phyloP scores from a whole-genome alignment of 192 early-diverging fungal genomes.

The Mortierella antarctica region DNA sequence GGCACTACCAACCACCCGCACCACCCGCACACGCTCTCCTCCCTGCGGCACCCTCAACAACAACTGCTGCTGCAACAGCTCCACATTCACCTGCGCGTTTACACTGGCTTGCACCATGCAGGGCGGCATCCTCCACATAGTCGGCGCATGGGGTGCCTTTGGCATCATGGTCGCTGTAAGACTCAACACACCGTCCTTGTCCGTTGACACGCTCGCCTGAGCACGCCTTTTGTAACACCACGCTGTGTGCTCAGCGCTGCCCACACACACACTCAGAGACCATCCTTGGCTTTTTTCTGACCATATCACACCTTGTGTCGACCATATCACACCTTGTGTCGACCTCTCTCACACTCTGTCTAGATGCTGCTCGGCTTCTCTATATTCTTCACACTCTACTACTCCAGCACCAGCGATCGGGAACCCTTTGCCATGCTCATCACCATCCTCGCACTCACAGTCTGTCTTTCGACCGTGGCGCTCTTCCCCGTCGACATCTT shows the following conservation, averaged over 20 bases:
- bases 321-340: background rate
- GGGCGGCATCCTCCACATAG: constrained; percentile 37
- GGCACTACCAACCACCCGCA: background rate
- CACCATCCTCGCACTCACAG: constrained; percentile 57
- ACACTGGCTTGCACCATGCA: constrained; percentile 7
- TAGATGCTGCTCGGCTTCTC: constrained; percentile 61
- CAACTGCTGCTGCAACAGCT: background rate
- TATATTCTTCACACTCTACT: constrained; percentile 61
- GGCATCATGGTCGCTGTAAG: constrained; percentile 59
- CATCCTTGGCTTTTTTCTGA: background rate
- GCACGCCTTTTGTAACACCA: background rate
- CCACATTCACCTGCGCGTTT: background rate
- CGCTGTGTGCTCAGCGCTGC: background rate
- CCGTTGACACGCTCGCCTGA: background rate
- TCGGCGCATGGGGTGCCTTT: constrained; percentile 60
- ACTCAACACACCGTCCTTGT: background rate
- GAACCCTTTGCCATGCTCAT: constrained; percentile 64
- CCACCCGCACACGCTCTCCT: too few species aligned
- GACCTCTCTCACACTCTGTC: background rate
- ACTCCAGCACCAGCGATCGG: constrained; percentile 59
- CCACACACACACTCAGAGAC: background rate
- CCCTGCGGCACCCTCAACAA: background rate
- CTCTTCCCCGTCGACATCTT: constrained; percentile 70
- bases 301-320: background rate
- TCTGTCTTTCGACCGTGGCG: constrained; percentile 60